phyloP scores from a whole-genome alignment of 345 rosid species.

The Orychophragmus violaceus region DNA sequence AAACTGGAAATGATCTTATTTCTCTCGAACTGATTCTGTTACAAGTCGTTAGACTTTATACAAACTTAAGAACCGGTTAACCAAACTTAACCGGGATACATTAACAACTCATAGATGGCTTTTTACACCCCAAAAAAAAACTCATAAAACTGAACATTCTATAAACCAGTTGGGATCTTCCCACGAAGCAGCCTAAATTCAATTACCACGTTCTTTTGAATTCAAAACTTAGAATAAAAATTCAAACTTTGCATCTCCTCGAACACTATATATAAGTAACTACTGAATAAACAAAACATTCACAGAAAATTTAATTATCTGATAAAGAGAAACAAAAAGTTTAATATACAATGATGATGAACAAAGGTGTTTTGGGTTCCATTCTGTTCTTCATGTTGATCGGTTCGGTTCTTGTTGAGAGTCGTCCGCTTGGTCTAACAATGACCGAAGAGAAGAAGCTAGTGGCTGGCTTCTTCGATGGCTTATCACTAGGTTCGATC shows the following conservation, averaged over 20 bases:
- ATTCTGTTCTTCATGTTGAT: conserved; percentile 20
- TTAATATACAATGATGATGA: conserved; percentile 20
- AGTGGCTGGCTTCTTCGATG: conserved; percentile 33
- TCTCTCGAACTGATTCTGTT: too few relatives aligned
- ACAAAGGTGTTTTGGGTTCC: conserved; percentile 10
- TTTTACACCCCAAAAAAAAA: too few relatives aligned
- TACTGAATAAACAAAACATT: neutral
- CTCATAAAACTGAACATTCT: neutral
- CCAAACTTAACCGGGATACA: too few relatives aligned
- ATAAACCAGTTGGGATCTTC: neutral
- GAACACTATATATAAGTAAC: conserved; percentile 16
- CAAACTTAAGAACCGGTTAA: too few relatives aligned
- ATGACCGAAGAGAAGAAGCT: conserved; percentile 12
- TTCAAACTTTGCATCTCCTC: conserved; percentile 23
- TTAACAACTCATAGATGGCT: too few relatives aligned
- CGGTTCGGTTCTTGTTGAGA: conserved; percentile 23
- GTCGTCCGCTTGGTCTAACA: conserved; percentile 34
- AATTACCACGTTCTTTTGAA: neutral
- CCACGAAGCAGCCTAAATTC: conserved; percentile 12
- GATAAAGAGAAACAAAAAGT: neutral
- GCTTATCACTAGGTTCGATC: conserved; percentile 39
- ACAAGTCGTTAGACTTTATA: too few relatives aligned
- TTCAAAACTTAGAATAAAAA: neutral
- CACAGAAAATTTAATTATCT: neutral
- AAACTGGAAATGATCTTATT: too few relatives aligned